Evolutionary conservation across 331 rosid species (phyloP).

Genomic region (Acacia concinna): DNA sequence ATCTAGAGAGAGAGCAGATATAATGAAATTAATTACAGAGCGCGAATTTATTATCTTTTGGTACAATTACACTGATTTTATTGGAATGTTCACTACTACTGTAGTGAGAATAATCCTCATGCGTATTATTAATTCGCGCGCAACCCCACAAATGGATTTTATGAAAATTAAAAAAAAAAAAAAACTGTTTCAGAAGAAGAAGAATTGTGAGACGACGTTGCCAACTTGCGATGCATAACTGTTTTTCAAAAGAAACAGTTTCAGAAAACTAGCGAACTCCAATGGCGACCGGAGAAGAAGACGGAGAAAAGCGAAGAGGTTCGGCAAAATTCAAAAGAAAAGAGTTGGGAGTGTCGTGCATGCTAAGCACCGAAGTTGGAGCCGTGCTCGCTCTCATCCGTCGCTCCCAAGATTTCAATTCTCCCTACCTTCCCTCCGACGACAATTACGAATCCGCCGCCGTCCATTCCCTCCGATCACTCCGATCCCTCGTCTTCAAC

Average conservation of each 20-base stretch:
- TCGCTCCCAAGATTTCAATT: conserved; percentile 44
- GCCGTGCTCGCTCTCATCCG: conserved; percentile 77
- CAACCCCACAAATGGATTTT: background rate
- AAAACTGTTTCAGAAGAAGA: too few species aligned
- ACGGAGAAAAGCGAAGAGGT: conserved; percentile 6
- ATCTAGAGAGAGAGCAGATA: background rate
- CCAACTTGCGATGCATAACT: conserved; percentile 22
- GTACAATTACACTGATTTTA: background rate
- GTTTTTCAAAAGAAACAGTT: conserved; percentile 29
- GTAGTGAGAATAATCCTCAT: background rate
- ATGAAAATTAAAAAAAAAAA: background rate
- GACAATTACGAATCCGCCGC: conserved; percentile 54
- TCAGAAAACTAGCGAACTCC: background rate
- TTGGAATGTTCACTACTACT: background rate
- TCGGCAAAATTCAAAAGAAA: conserved; percentile 40
- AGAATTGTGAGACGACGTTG: background rate
- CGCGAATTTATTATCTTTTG: background rate
- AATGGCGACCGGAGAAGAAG: conserved; percentile 39
- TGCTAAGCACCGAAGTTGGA: conserved; percentile 85
- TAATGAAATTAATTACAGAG: too few species aligned
- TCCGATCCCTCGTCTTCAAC: conserved; percentile 69
- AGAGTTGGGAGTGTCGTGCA: conserved; percentile 76
- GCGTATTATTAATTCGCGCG: background rate
- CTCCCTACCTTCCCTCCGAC: conserved; percentile 37
- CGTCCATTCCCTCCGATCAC: conserved; percentile 67